Percentiles rank a stretch among this genome's conserved stretches.
phyloP scores from a whole-genome alignment of 495 filamentous ascomycete species.

The Penicillium silybi region DNA sequence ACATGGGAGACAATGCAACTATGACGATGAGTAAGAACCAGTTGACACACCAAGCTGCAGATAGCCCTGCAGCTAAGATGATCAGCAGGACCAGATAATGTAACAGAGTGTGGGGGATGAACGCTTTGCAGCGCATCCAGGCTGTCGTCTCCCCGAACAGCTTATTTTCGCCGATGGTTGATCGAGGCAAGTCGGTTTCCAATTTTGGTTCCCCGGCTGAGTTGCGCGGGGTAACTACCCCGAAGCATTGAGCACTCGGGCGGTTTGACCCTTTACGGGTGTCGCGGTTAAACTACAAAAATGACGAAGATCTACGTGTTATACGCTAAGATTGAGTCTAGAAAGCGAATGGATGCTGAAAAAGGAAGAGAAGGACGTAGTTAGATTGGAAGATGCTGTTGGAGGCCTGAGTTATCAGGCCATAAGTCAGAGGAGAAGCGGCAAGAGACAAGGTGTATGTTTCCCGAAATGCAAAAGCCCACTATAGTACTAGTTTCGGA shows the following conservation, averaged over 20 bases:
- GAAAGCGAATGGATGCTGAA: no score
- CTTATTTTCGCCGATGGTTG: background rate
- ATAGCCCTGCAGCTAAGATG: background rate
- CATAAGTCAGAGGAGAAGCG: no score
- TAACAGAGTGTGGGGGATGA: background rate
- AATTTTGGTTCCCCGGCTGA: background rate
- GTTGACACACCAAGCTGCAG: no score
- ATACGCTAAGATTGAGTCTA: no score
- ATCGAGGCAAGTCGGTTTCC: background rate
- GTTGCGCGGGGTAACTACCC: slow-evolving; percentile 1
- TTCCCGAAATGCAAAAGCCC: no score
- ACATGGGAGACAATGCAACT: background rate
- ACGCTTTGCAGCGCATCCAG: background rate
- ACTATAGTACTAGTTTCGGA: no score
- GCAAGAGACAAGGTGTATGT: no score
- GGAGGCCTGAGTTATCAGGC: no score
- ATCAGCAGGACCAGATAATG: background rate
- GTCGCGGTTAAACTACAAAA: background rate
- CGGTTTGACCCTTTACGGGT: background rate
- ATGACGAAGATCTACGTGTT: no score
- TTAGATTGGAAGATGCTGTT: no score
- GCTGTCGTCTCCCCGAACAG: background rate
- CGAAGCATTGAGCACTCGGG: background rate
- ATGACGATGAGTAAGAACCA: no score
- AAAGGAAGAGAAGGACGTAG: no score